Conservation (phyloP, 2,329 filamentous ascomycete species). For the Hymenoscyphus infarciens region DNA sequence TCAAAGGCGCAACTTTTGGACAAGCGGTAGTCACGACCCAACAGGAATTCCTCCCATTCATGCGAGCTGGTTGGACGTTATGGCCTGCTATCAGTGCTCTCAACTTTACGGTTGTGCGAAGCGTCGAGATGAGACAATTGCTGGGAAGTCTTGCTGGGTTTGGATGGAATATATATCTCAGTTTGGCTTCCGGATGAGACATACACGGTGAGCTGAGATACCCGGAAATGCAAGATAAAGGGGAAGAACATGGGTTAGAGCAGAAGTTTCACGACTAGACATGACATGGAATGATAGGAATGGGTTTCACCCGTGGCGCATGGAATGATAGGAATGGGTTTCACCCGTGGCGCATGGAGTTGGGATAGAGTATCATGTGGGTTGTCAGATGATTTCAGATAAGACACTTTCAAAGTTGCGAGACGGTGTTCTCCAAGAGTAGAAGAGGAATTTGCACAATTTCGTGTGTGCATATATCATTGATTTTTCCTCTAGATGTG, state of each 20-base stretch:
- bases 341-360: neutral
- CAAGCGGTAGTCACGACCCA: slow-evolving; percentile 43
- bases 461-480: too few species aligned
- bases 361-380: neutral
- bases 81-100: slow-evolving; percentile 69
- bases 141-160: slow-evolving; percentile 70
- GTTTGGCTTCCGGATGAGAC: slow-evolving; percentile 49
- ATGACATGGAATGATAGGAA: neutral
- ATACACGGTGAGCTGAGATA: neutral
- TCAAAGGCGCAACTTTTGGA: slow-evolving; percentile 40
- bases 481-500: too few species aligned
- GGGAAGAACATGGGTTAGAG: neutral
- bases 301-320: neutral
- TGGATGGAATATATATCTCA: slow-evolving; percentile 72
- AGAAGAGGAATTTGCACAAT: too few species aligned
- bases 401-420: too few species aligned
- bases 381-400: neutral
- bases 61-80: slow-evolving; percentile 67
- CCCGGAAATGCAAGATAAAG: neutral
- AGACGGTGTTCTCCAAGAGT: too few species aligned
- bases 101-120: slow-evolving; percentile 66
- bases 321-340: neutral
- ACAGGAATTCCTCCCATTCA: slow-evolving; percentile 60
- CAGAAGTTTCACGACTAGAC: slow-evolving; percentile 6
- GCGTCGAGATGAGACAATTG: slow-evolving; percentile 66